Conservation (phyloP, 2,329 filamentous ascomycete genomes). For the Epichloe festucae region DNA sequence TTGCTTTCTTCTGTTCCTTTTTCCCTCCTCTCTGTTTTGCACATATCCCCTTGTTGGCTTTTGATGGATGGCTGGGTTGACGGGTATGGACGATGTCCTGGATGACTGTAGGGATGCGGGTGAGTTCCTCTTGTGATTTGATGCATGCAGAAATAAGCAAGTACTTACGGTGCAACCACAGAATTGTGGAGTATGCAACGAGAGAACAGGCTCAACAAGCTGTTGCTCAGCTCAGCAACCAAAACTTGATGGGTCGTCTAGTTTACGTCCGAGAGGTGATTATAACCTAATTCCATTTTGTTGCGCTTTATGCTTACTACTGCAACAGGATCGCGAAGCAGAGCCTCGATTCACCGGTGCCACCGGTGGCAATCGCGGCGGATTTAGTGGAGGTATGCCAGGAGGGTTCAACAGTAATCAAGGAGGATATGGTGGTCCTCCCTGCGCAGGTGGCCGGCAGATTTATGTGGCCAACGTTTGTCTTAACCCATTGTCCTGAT, state of each 20-base stretch:
- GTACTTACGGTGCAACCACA: slow-evolving; percentile 21
- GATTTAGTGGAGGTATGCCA: slow-evolving; percentile 41
- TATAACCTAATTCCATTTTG: slow-evolving; percentile 4
- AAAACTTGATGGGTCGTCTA: slow-evolving; percentile 95
- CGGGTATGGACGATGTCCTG: slow-evolving; percentile 87
- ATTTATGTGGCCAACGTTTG: slow-evolving; percentile 98
- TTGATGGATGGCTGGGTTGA: slow-evolving; percentile 95
- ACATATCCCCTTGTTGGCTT: slow-evolving; percentile 45
- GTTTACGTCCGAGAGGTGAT: slow-evolving; percentile 95
- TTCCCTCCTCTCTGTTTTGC: slow-evolving; percentile 40
- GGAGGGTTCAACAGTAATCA: slow-evolving; percentile 39
- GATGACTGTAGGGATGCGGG: slow-evolving; percentile 98
- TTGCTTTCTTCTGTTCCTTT: slow-evolving; percentile 40
- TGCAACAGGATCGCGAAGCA: slow-evolving; percentile 76
- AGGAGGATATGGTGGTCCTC: slow-evolving; percentile 37
- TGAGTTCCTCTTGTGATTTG: slow-evolving; percentile 39
- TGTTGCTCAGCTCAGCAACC: slow-evolving; percentile 95
- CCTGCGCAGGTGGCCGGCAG: slow-evolving; percentile 55
- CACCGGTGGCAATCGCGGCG: slow-evolving; percentile 47
- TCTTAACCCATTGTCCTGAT: slow-evolving; percentile 24
- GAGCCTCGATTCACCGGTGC: slow-evolving; percentile 90
- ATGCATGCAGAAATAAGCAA: neutral
- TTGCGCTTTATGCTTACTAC: neutral
- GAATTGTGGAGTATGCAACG: slow-evolving; percentile 99
- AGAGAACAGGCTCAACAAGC: slow-evolving; percentile 98